A percentile compares a stretch with the other conserved stretches of the same genome.
Evolutionary conservation across 257 asterid species (phyloP).

Genomic region (Fraxinus excelsior): DNA sequence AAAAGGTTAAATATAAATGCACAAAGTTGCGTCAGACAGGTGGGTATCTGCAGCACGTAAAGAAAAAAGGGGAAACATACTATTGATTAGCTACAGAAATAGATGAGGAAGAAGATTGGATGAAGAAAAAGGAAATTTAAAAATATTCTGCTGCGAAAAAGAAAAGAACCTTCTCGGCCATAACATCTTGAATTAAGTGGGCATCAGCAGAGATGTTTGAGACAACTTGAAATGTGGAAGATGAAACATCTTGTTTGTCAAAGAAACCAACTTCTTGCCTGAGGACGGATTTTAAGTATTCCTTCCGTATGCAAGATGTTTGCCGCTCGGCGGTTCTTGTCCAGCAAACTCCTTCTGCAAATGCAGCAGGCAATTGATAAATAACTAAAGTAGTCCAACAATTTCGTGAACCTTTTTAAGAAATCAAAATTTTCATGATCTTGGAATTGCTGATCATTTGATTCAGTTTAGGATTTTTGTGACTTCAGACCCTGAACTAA

Average conservation of each 20-base stretch:
- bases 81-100: neutral
- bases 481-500: neutral
- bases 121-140: neutral
- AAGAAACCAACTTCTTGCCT: slow-evolving; percentile 51
- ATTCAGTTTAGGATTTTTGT: neutral
- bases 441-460: neutral
- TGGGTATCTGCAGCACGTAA: slow-evolving; percentile 44
- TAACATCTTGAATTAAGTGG: slow-evolving; percentile 44
- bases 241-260: slow-evolving; percentile 41
- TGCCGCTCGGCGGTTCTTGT: slow-evolving; percentile 58
- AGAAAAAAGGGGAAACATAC: neutral
- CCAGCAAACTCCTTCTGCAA: slow-evolving; percentile 53
- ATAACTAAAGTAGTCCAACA: neutral
- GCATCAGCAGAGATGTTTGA: slow-evolving; percentile 41
- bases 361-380: neutral
- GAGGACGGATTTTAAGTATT: slow-evolving; percentile 43
- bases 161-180: slow-evolving; percentile 38
- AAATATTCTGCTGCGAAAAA: neutral
- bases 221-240: slow-evolving; percentile 36
- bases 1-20: slow-evolving; percentile 29
- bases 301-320: slow-evolving; percentile 43
- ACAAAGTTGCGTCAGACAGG: slow-evolving; percentile 35
- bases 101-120: neutral
- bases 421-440: neutral
- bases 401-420: neutral